Evolutionary conservation across 2,329 filamentous ascomycete species (phyloP).

Genomic region (Monosporascus ibericus): DNA sequence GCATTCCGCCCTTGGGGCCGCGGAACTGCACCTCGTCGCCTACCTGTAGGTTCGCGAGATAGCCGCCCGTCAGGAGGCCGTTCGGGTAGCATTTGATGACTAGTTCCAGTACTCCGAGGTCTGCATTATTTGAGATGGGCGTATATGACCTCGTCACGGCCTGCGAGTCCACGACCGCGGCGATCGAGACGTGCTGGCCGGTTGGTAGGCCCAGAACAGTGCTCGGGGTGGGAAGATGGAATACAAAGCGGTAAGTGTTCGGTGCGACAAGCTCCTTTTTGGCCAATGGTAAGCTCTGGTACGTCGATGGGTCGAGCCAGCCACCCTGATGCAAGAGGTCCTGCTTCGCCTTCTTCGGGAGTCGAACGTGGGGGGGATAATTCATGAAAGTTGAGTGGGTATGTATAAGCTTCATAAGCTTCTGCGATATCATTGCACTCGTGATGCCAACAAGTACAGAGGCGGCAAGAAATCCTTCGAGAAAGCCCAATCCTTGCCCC

Average conservation of each 20-base stretch:
- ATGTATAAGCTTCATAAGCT: conserved; percentile 25
- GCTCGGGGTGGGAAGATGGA: conserved; percentile 37
- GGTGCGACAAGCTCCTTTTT: conserved; percentile 34
- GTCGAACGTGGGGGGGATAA: conserved; percentile 33
- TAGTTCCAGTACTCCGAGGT: conserved; percentile 43
- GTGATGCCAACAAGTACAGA: conserved; percentile 26
- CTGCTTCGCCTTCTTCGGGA: conserved; percentile 28
- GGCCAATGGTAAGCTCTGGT: conserved; percentile 38
- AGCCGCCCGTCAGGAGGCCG: conserved; percentile 42
- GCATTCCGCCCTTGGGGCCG: conserved; percentile 52
- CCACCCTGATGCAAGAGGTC: conserved; percentile 35
- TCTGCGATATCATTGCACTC: conserved; percentile 23
- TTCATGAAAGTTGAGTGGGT: conserved; percentile 26
- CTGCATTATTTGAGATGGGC: conserved; percentile 43
- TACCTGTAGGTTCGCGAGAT: conserved; percentile 39
- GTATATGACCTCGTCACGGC: conserved; percentile 48
- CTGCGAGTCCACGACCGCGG: conserved; percentile 38
- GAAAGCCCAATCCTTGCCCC: conserved; percentile 25
- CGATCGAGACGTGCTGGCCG: conserved; percentile 51
- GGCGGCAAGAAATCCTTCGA: conserved; percentile 32
- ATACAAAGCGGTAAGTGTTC: conserved; percentile 40
- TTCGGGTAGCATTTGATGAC: conserved; percentile 46
- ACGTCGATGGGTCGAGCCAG: conserved; percentile 44
- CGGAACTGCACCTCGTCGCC: conserved; percentile 46
- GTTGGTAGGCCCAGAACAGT: conserved; percentile 48